These are phyloP conservation scores for Ettlia oleoabundans DNA, from an alignment of 139 green algal genomes.

Conservation along the genomic window DNA sequence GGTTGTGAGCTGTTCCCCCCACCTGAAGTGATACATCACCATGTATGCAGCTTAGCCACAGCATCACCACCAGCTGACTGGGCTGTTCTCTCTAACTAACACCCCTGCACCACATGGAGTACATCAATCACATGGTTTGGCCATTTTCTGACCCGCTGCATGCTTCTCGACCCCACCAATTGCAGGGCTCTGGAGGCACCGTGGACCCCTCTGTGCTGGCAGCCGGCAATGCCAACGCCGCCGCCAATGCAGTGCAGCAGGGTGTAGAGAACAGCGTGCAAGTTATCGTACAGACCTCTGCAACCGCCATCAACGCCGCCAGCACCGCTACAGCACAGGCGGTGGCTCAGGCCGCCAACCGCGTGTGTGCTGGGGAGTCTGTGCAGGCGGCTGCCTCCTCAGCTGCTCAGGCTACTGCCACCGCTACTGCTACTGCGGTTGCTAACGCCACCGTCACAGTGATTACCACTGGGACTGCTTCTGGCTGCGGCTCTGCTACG, in stretches of 20 bases:
- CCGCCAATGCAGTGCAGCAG: conserved; percentile 18
- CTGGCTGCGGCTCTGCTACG: conserved; percentile 13
- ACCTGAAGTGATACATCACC: too few relatives aligned
- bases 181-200: conserved; percentile 24
- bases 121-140: too few relatives aligned
- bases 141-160: too few relatives aligned
- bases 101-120: too few relatives aligned
- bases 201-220: conserved; percentile 7
- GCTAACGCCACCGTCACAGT: conserved; percentile 24
- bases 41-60: too few relatives aligned
- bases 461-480: neutral
- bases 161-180: too few relatives aligned
- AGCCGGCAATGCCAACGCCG: neutral
- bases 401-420: conserved; percentile 8
- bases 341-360: neutral
- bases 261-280: conserved; percentile 10
- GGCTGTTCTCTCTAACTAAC: neutral
- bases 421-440: neutral
- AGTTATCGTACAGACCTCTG: conserved; percentile 8
- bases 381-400: neutral
- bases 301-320: conserved; percentile 13
- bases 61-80: neutral
- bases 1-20: too few relatives aligned
- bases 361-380: neutral
- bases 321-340: conserved; percentile 4